Conservation (phyloP, 495 filamentous ascomycete species). For the Penicillium herquei region DNA sequence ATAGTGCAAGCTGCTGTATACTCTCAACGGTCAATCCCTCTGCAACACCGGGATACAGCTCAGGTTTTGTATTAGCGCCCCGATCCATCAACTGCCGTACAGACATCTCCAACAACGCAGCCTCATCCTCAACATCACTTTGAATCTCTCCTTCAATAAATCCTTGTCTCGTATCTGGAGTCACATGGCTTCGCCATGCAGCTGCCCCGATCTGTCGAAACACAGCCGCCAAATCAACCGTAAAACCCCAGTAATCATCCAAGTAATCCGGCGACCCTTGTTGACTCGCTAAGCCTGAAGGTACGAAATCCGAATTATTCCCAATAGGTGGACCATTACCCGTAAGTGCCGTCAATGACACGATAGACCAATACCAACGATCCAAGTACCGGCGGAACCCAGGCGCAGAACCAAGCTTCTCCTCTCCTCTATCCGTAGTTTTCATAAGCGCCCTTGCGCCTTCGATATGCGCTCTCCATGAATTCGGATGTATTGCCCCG, state of each 20-base stretch:
- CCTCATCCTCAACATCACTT: constrained; percentile 26
- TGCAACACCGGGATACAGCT: constrained; percentile 41
- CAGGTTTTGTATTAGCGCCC: constrained; percentile 28
- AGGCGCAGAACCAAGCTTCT: constrained; percentile 27
- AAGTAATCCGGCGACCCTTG: constrained; percentile 37
- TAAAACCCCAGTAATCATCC: constrained; percentile 51
- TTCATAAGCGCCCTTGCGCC: constrained; percentile 45
- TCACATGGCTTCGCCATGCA: constrained; percentile 38
- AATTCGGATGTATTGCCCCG: constrained; percentile 45
- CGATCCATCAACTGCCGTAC: constrained; percentile 38
- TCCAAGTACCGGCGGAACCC: constrained; percentile 45
- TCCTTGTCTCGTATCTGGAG: constrained; percentile 11
- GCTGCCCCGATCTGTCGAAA: constrained; percentile 44
- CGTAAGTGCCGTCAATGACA: constrained; percentile 45
- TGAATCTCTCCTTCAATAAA: constrained; percentile 24
- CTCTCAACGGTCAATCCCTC: constrained; percentile 35
- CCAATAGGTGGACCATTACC: constrained; percentile 47
- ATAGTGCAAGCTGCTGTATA: constrained; percentile 40
- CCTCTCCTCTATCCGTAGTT: constrained; percentile 25
- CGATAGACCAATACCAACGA: constrained; percentile 48
- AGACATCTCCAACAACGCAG: constrained; percentile 33
- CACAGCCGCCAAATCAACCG: constrained; percentile 38
- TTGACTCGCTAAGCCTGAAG: constrained; percentile 15
- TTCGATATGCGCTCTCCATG: constrained; percentile 48
- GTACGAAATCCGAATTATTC: constrained; percentile 19